Base-by-base conservation (phyloP, 306 rosid species). In the Vigna trinervia region DNA sequence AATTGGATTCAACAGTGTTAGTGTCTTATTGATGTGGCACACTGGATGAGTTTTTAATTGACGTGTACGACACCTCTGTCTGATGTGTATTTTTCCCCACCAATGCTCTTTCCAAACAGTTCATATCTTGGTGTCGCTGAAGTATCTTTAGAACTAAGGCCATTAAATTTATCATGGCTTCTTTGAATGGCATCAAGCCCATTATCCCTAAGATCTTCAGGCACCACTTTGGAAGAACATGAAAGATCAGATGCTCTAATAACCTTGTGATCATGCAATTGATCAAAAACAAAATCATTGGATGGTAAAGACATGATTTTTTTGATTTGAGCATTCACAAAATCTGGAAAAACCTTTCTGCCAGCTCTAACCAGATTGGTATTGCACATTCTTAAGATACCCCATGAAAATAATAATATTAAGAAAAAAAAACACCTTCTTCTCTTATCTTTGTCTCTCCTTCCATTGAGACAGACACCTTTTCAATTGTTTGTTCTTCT, bases 311-410 rank as follows among this genome's bases (percentile, higher is more conserved):
- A 81, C 69, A 67, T 80, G 46, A 83, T 80, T 82, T 84, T 80
- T 82, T 84, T 78, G 41, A 71, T 81, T 62, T 26, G 28, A 83
- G 81, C 82, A 60, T 51, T 85, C 61, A 73, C 84, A 78, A 71
- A 67, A 68, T 60, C 22, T 20, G 2, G 30, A 47, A 11, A 67
- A 36, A 22, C 32, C 50, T 72, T 48, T 54, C 4, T 83, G 81
- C 77, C 83, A 84, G 84, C 85, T 80, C 82, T 52, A 74, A 72
- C 83, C 81, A 70, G 88, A 84, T 84, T 87, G 87, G 62, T 85
- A 39, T 72, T 74, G 22, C 80, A 61, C 85, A 69, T 61, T 85
- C 80, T 66, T 66, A 59, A 69, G 75, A 81, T 7, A 32, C 67
- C 68, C 5, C 12, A 14, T 23, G 14, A 20, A 30, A 20, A 56